Conservation (phyloP, 352 stramenopile genomes). For the Globisporangium spinosum region DNA sequence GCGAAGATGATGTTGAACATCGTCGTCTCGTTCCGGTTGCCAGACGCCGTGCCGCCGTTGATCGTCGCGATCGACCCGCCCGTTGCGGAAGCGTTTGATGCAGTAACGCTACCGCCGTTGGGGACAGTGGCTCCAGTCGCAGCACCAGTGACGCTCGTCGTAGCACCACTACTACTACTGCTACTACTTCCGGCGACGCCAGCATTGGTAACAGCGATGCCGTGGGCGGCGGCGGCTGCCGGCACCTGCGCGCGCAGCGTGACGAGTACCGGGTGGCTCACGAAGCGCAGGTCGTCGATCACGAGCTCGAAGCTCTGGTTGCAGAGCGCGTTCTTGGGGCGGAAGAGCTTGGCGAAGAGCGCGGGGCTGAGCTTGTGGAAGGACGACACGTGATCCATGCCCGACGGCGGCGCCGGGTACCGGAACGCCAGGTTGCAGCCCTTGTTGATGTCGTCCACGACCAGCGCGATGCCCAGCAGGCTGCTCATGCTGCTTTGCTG, state of each 20-base stretch:
- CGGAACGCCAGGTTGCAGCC: conserved; percentile 84
- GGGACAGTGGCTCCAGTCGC: neutral
- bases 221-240: neutral
- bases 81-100: neutral
- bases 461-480: conserved; percentile 70
- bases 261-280: conserved; percentile 83
- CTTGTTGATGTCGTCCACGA: conserved; percentile 89
- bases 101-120: neutral
- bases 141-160: neutral
- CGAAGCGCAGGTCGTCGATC: conserved; percentile 83
- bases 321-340: conserved; percentile 84
- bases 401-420: conserved; percentile 58
- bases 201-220: neutral
- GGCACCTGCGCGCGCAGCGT: conserved; percentile 27
- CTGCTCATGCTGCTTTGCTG: conserved; percentile 21
- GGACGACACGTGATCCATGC: conserved; percentile 49
- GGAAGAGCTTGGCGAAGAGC: conserved; percentile 85
- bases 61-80: neutral
- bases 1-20: conserved; percentile 90
- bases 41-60: conserved; percentile 15
- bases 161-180: neutral
- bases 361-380: conserved; percentile 63
- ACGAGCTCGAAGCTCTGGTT: conserved; percentile 87
- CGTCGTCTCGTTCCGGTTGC: conserved; percentile 55
- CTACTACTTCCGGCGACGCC: neutral